A percentile compares a stretch with the other conserved stretches of the same genome.
phyloP scores from a whole-genome alignment of 2,329 filamentous ascomycete species.

The Sclerotinia glacialis region DNA sequence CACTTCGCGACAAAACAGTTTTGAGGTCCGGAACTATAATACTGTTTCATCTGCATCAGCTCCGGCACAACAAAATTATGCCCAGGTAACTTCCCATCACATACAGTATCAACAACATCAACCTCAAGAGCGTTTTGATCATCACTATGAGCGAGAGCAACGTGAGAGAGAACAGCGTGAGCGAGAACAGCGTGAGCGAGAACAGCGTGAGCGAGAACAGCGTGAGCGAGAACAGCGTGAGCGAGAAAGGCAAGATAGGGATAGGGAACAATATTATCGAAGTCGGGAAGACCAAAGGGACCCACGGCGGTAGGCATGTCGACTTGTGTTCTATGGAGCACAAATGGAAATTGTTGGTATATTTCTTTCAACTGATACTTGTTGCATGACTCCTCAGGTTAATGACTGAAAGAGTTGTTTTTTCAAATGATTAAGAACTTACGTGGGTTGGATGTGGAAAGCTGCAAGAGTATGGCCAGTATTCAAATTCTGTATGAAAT shows the following conservation, averaged over 20 bases:
- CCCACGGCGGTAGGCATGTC: neutral
- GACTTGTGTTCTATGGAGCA: neutral
- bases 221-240: neutral
- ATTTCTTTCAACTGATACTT: neutral
- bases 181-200: neutral
- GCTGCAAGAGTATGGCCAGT: neutral
- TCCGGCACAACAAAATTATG: constrained; percentile 30
- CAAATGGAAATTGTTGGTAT: neutral
- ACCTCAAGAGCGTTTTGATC: constrained; percentile 19
- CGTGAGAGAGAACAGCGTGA: neutral
- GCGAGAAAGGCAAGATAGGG: constrained; percentile 18
- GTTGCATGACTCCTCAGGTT: neutral
- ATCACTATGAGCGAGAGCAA: constrained; percentile 10
- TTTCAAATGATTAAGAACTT: neutral
- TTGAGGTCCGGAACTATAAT: constrained; percentile 34
- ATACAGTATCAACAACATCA: constrained; percentile 31
- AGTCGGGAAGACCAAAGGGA: constrained; percentile 8
- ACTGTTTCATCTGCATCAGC: constrained; percentile 30
- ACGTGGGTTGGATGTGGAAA: neutral
- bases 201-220: constrained; percentile 4
- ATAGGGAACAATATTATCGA: constrained; percentile 14
- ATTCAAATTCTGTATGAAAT: neutral
- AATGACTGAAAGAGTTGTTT: neutral
- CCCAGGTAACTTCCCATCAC: constrained; percentile 29
- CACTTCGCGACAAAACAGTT: constrained; percentile 36